These are phyloP conservation scores for Saksenaea oblongispora DNA, from an alignment of 371 early-diverging fungal genomes.

Conservation along the genomic window DNA sequence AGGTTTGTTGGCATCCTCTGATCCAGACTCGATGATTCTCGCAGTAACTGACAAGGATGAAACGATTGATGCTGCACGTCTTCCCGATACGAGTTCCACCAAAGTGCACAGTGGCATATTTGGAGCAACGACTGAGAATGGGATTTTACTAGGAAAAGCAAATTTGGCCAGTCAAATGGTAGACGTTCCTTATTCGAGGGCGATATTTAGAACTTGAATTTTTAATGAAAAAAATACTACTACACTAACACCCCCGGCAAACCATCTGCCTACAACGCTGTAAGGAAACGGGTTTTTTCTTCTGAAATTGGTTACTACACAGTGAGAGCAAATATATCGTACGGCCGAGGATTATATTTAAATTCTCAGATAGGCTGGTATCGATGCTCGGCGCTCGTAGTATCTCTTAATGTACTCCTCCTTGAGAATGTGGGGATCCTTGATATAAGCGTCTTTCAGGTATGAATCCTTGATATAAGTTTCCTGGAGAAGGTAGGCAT, in stretches of 20 bases:
- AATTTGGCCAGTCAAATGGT: constrained; percentile 34
- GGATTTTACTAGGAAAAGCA: constrained; percentile 48
- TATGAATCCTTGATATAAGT: too few species aligned
- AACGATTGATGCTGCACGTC: constrained; percentile 32
- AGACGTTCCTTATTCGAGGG: constrained; percentile 44
- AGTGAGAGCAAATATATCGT: too few species aligned
- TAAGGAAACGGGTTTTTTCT: neutral
- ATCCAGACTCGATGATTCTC: constrained; percentile 16
- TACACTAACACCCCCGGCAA: too few species aligned
- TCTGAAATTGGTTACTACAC: neutral
- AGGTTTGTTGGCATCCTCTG: neutral
- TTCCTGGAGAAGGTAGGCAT: too few species aligned
- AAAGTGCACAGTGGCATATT: constrained; percentile 25
- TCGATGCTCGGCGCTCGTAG: too few species aligned
- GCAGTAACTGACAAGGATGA: constrained; percentile 37
- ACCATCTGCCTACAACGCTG: too few species aligned
- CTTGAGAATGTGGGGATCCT: too few species aligned
- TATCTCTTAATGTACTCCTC: too few species aligned
- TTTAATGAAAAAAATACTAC: neutral
- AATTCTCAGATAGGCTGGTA: too few species aligned
- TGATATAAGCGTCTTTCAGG: too few species aligned
- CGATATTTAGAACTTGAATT: constrained; percentile 13
- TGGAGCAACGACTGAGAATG: constrained; percentile 63
- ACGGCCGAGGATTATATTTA: too few species aligned
- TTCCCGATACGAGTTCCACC: constrained; percentile 18